Evolutionary conservation across 2,329 filamentous ascomycete genomes (phyloP).

Genomic region (Penicillium sp.): DNA sequence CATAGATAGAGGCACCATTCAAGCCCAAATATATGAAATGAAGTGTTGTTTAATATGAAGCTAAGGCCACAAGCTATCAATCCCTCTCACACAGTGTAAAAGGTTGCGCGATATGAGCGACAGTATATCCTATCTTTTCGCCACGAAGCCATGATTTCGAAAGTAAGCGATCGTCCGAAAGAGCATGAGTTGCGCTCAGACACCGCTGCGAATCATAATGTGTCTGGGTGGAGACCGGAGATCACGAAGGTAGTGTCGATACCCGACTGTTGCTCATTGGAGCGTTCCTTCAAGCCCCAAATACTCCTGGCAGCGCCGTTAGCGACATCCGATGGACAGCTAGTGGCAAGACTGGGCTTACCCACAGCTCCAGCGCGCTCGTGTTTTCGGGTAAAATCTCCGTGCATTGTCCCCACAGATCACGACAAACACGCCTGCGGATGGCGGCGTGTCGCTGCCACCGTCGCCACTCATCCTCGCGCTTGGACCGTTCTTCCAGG

Average conservation of each 20-base stretch:
- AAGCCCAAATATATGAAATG: neutral
- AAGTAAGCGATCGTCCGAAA: neutral
- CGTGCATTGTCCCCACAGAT: conserved; percentile 52
- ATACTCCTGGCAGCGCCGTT: conserved; percentile 28
- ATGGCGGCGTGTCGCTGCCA: conserved; percentile 42
- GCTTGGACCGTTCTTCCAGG: conserved; percentile 46
- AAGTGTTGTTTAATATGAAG: neutral
- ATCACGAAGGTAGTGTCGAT: conserved; percentile 18
- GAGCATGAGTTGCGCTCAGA: conserved; percentile 10
- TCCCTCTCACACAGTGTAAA: neutral
- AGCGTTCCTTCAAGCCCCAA: conserved; percentile 38
- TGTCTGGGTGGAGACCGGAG: conserved; percentile 16
- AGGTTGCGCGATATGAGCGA: neutral
- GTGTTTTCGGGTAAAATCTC: conserved; percentile 49
- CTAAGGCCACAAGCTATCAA: neutral
- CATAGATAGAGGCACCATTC: neutral
- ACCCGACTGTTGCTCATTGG: conserved; percentile 19
- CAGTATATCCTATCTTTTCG: neutral
- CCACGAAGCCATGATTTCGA: neutral
- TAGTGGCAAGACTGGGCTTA: conserved; percentile 18
- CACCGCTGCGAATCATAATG: conserved; percentile 22
- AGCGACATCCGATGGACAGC: neutral
- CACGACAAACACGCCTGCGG: conserved; percentile 50
- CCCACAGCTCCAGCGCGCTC: conserved; percentile 51
- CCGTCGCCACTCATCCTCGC: conserved; percentile 48